Evolutionary conservation across 768 basidiomycete genomes (phyloP), one percentile per base, ranked within the genome.

Genomic region (Amyloporia xantha): DNA sequence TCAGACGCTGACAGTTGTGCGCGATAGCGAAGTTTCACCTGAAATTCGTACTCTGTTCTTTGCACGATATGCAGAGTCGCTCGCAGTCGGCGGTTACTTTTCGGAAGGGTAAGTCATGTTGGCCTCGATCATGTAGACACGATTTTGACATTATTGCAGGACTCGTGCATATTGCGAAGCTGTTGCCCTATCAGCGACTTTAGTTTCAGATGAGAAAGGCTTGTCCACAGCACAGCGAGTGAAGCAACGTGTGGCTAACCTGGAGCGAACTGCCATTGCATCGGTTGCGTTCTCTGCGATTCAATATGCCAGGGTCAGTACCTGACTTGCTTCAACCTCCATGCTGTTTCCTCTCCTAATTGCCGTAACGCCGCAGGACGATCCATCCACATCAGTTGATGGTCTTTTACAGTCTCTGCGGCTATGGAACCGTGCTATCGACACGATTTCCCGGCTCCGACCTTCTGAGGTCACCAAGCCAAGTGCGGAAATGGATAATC

Each of bases 361-460:
- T n/a, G n/a, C n/a, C 39, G 20, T 24, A 47, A 27, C 11, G 13
- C 41, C 15, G 9, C 51, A 92, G 86, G 79, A 84, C 39, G 80
- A 91, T 41, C 66, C 77, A 0, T 68, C 76, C 0, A 67, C 71
- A 4, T 75, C 82, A 2, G 59, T 91, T 13, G 70, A 76, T 39
- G 75, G 75, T 17, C 68, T 84, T 53, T 67, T 86, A 11, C 86
- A 86, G 54, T 78, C 86, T 0, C 71, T 91, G 43, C 79, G 90
- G 15, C 66, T 93, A 1, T 91, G 84, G 81, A 88, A 86, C 60
- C 79, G 87, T 23, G 89, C 91, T 3, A 66, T 81, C 12, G 89
- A 90, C 19, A 76, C 77, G 0, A 62, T 91, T 0, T 64, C 77
- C 5, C 81, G 86, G 25, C 69, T 90, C 4, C 69, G 65, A n/a